Evolutionary conservation across 495 filamentous ascomycete genomes (phyloP), one percentile per base, ranked within the genome.

Genomic region (Astrothelium macrocarpum): DNA sequence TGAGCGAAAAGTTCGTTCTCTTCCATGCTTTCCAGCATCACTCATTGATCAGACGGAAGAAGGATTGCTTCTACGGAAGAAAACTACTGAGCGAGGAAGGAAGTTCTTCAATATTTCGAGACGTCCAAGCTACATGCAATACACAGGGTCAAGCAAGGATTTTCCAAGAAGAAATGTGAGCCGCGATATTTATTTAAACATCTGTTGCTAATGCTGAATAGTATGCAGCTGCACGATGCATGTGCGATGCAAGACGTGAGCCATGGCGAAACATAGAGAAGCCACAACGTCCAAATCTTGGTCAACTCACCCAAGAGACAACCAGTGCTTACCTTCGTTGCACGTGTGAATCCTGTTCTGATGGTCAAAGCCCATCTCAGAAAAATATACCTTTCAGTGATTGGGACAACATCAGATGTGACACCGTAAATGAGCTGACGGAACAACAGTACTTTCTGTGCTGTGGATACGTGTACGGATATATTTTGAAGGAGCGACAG

Each of bases 101-200:
- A 89, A 89, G 66, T 96, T 95, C 69, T 86, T 92, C 45, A 23
- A 49, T 96, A 93, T 69, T 86, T 92, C 45, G 45, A 49, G 20
- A 20, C 20, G 0, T 16, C 45, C 45, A 49, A 49, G 45, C 45
- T 49, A 49, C 20, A 16, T 49, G 12, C 14, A 49, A 18, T 49
- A 18, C 45, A 49, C 45, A 5, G 45, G 45, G 45, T 5, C 20
- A 18, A 49, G 5, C 84, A 64, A 89, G 90, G 20, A 89, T 91
- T 79, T 86, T 91, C 69, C 94, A 93, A 88, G 74, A 89, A 89
- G 78, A 82, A 84, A 64, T 85, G 75, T 94, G 92, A 72, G 84
- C n/a, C n/a, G n/a, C n/a, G n/a, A n/a, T n/a, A n/a, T n/a, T n/a
- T n/a, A n/a, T n/a, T n/a, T n/a, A n/a, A n/a, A n/a, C 66, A 95